Evolutionary conservation across 768 basidiomycete species (phyloP), one percentile per base, ranked within the genome.

Genomic region (Suillus fuscotomentosus): DNA sequence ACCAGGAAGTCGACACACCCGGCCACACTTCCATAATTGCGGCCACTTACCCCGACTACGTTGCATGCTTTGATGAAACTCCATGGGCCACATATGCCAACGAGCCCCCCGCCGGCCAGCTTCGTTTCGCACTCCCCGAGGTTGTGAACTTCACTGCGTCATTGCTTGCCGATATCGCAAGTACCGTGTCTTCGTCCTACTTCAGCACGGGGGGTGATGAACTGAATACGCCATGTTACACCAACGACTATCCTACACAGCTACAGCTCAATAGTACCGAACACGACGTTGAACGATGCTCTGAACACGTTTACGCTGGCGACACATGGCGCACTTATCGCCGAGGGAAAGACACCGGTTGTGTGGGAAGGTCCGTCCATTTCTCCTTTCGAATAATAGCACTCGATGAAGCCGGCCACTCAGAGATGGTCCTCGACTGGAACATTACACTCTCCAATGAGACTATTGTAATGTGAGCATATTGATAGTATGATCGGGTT

Each of bases 171-270:
- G 76, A 84, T 0, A 81, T 87, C 14, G 86, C 88, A 1, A 70
- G 76, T 20, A 77, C 81, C 31, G 72, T 91, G 3, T 84, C 86
- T 0, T 85, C 86, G 3, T 79, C 70, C n/a, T 80, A 91, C 66
- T 88, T 95, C 68, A 85, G 86, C 67, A 91, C 92, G 0, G 94
- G 94, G 0, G 94, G 94, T 0, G 94, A 95, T 67, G 92, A 94
- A 69, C 72, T 94, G 65, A 94, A 94, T 64, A 72, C 75, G 3
- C 79, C 80, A 15, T 92, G 91, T 72, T 94, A 92, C 68, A 72
- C 73, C 2, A 71, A 88, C 22, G 93, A 95, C 70, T 70, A 78
- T 1, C 74, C 79, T 66, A 90, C 90, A 0, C 85, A 87, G 66
- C 73, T 77, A 0, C 83, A 84, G 3, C 78, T 94, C 54, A 77